Percentiles rank a stretch among this genome's conserved stretches.
phyloP scores from a whole-genome alignment of 208 protist genomes.

The Leishmania turanica region DNA sequence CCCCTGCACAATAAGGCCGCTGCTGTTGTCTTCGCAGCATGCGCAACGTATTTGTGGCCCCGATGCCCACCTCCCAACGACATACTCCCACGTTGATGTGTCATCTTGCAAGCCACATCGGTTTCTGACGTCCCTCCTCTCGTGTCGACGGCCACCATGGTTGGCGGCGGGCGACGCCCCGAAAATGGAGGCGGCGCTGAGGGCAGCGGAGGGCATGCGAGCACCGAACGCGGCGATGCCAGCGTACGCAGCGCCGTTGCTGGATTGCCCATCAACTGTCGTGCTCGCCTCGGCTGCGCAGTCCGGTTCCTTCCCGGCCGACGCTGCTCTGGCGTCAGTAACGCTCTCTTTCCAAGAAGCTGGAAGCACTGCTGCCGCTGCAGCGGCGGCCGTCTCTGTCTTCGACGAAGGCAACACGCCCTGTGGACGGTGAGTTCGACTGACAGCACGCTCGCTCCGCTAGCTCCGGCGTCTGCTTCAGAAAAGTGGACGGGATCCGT shows the following conservation, averaged over 20 bases:
- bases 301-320: not conserved
- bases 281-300: not conserved
- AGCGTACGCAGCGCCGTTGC: not conserved
- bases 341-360: not conserved
- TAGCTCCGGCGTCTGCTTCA: not conserved
- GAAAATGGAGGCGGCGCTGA: constrained; percentile 21
- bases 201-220: constrained; percentile 18
- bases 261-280: constrained; percentile 5
- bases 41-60: too few relatives aligned
- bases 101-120: not conserved
- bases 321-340: not conserved
- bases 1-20: too few relatives aligned
- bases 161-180: constrained; percentile 18
- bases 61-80: too few relatives aligned
- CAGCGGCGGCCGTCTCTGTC: not conserved
- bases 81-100: not conserved
- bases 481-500: not conserved
- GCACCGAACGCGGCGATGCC: constrained; percentile 1
- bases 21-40: too few relatives aligned
- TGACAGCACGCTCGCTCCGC: not conserved
- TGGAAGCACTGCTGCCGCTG: not conserved
- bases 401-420: not conserved
- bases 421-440: not conserved
- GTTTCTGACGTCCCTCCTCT: not conserved
- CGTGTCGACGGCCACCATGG: constrained; percentile 4